Percentiles rank a stretch among this genome's conserved stretches.
These are phyloP conservation scores for Chlorella ohadii DNA, from an alignment of 139 green algal genomes.

Conservation along the genomic window DNA sequence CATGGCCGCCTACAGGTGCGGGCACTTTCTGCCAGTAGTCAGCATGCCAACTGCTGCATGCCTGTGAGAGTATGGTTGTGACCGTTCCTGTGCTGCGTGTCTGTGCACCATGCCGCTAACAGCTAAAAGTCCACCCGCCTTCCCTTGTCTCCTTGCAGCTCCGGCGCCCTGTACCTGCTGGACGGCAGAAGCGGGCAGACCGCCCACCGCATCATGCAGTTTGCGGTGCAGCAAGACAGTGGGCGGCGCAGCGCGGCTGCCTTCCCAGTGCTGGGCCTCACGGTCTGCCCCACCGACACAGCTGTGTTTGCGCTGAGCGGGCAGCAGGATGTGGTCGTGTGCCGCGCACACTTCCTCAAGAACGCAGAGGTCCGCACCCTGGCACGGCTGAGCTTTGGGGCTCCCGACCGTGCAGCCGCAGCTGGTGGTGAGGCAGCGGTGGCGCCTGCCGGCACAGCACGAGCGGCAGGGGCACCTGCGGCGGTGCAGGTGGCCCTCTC, in stretches of 20 bases:
- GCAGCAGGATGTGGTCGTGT: conserved; percentile 2
- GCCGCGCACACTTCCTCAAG: conserved; percentile 9
- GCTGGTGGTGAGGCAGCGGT: background rate
- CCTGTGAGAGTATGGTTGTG: no score
- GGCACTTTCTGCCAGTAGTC: background rate
- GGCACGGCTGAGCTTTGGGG: background rate
- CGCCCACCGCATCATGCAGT: conserved; percentile 19
- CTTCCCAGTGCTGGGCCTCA: background rate
- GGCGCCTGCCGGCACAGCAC: background rate
- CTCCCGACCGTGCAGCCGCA: background rate
- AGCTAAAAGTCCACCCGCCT: no score
- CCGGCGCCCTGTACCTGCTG: conserved; percentile 1
- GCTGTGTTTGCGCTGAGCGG: conserved; percentile 19
- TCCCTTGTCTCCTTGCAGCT: background rate
- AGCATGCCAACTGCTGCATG: no score
- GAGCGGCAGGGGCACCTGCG: background rate
- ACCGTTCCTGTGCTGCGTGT: no score
- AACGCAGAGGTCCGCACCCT: background rate
- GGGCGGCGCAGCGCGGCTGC: background rate
- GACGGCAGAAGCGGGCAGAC: conserved; percentile 19
- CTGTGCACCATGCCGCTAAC: no score
- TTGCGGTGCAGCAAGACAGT: conserved; percentile 1
- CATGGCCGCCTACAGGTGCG: conserved; percentile 15
- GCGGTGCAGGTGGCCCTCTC: conserved; percentile 19
- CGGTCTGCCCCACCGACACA: background rate